Evolutionary conservation across 257 asterid species (phyloP), one percentile per base, ranked within the genome.

Genomic region (Agastache rugosa): DNA sequence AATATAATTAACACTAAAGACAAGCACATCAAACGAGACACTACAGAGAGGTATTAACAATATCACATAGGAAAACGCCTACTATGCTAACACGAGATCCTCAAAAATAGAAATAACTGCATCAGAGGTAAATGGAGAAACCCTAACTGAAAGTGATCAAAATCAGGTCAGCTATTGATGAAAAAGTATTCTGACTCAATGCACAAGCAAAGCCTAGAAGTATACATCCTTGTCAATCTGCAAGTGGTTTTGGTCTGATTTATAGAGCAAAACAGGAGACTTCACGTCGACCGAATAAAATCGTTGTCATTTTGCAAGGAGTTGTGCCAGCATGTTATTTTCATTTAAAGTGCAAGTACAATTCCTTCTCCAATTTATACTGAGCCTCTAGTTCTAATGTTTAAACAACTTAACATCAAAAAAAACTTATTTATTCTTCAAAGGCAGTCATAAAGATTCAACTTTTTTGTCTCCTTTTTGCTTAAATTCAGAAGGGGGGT

Each of bases 231-330:
- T 16, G 22, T 42, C 63, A 29, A 27, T 44, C 42, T 17, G 42
- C 41, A 50, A 78, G 15, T 27, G 63, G 37, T 44, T 55, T 51
- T 77, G 73, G 45, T 77, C 51, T 69, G 35, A 50, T 23, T 60
- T 17, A 69, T 56, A 17, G 27, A 66, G 53, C 5, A 29, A 31
- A 55, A 44, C 15, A 67, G 39, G 61, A 54, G 42, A 63, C 47
- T 25, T 70, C 48, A 9, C 6, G 5, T 3, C 11, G 19, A 10
- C 50, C 31, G 20, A 29, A 17, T 37, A 31, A 62, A 23, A 53
- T 12, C 67, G 5, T 31, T 53, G 60, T 47, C 72, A 73, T 16
- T 20, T 20, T 16, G 17, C 22, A 73, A 35, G 63, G 19, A 61
- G 75, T 15, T 39, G 15, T 9, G 31, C 50, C 31, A 73, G 29